Conservation (phyloP, 768 basidiomycete species). For the Podaxis sp. region DNA sequence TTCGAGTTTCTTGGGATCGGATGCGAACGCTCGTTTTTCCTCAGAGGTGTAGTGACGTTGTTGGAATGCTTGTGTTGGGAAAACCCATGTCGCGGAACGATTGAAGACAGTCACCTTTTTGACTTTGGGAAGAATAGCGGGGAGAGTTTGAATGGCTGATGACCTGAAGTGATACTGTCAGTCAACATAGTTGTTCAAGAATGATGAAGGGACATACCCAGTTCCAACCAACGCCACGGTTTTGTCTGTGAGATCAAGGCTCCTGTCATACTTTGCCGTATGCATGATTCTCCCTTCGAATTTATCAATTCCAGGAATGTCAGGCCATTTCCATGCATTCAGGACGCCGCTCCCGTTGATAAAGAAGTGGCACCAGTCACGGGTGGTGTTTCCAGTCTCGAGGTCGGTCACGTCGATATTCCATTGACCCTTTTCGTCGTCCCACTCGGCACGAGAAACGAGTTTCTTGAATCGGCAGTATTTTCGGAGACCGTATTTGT, state of each 20-base stretch:
- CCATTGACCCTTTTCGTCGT: conserved; percentile 23
- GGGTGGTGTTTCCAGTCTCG: conserved; percentile 7
- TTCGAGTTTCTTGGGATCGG: conserved; percentile 35
- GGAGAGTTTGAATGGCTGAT: conserved; percentile 29
- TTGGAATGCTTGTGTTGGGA: conserved; percentile 20
- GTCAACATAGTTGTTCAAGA: neutral
- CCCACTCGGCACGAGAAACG: conserved; percentile 24
- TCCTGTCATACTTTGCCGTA: conserved; percentile 26
- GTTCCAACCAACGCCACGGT: conserved; percentile 35
- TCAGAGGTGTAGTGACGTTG: conserved; percentile 33
- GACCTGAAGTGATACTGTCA: conserved; percentile 19
- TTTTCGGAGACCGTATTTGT: conserved; percentile 22
- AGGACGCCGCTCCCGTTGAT: conserved; percentile 28
- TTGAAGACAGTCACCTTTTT: conserved; percentile 32
- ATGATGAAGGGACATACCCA: conserved; percentile 17
- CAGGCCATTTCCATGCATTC: conserved; percentile 34
- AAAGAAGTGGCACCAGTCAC: conserved; percentile 26
- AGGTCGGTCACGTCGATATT: conserved; percentile 21
- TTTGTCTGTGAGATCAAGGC: conserved; percentile 28
- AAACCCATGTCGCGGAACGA: conserved; percentile 29
- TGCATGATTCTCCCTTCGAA: conserved; percentile 30
- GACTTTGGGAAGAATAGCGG: conserved; percentile 29
- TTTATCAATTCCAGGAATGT: conserved; percentile 28
- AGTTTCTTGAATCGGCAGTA: conserved; percentile 22
- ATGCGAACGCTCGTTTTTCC: conserved; percentile 36